Evolutionary conservation across 2,329 filamentous ascomycete species (phyloP).

Genomic region (Aquanectria penicillioides): DNA sequence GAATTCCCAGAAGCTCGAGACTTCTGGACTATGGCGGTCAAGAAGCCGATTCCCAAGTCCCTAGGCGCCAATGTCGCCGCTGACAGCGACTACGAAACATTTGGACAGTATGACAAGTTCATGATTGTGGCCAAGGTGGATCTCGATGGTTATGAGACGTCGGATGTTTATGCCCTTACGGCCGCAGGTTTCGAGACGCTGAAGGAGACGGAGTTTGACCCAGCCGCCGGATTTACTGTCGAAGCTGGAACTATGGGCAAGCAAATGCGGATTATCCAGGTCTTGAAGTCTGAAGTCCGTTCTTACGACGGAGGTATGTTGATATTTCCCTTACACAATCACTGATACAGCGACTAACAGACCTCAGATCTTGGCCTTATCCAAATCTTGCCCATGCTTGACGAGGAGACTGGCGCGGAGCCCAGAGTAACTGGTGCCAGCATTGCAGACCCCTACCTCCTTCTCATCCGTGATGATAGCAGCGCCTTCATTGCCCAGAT

Average conservation of each 20-base stretch:
- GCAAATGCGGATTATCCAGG: constrained; percentile 84
- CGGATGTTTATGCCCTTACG: constrained; percentile 81
- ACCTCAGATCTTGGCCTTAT: constrained; percentile 81
- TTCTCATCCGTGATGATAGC: constrained; percentile 85
- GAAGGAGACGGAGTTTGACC: constrained; percentile 89
- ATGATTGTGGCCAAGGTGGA: constrained; percentile 83
- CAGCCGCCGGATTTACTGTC: constrained; percentile 85
- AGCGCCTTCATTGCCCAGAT: constrained; percentile 83
- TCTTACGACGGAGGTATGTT: constrained; percentile 85
- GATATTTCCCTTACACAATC: constrained; percentile 48
- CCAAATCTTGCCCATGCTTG: constrained; percentile 92
- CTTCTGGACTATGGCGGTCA: constrained; percentile 83
- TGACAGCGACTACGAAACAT: constrained; percentile 64
- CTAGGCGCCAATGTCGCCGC: constrained; percentile 61
- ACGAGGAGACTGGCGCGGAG: constrained; percentile 87
- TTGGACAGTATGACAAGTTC: constrained; percentile 77
- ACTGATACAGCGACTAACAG: constrained; percentile 28
- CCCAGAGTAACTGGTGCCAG: constrained; percentile 82
- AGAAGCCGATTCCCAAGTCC: constrained; percentile 72
- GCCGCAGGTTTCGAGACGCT: constrained; percentile 78
- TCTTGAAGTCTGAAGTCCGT: constrained; percentile 85
- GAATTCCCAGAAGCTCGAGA: constrained; percentile 78
- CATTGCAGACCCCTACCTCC: constrained; percentile 86
- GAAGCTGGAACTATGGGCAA: constrained; percentile 86
- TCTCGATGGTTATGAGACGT: constrained; percentile 76